These are phyloP conservation scores for Sarocladiaceae sp. DNA, from an alignment of 2,329 filamentous ascomycete genomes.

Conservation along the genomic window DNA sequence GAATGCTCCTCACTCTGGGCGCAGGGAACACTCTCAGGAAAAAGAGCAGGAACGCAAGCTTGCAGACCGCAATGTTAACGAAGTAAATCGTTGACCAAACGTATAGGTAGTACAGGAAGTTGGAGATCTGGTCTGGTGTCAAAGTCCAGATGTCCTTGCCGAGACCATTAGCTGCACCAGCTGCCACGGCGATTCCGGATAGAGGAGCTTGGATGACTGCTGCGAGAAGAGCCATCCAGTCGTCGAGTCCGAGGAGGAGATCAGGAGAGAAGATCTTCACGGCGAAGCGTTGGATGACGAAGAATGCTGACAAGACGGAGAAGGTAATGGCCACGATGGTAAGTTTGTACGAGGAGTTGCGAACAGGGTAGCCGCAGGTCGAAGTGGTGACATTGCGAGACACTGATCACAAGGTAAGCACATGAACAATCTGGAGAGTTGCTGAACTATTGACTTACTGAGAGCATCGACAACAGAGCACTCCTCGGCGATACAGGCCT, in stretches of 20 bases:
- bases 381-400: slow-evolving; percentile 17
- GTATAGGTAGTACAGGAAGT: slow-evolving; percentile 40
- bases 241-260: slow-evolving; percentile 15
- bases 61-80: slow-evolving; percentile 38
- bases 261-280: slow-evolving; percentile 23
- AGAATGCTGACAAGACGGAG: slow-evolving; percentile 30
- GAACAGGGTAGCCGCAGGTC: slow-evolving; percentile 21
- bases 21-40: slow-evolving; percentile 51
- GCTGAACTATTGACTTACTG: background rate
- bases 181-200: slow-evolving; percentile 25
- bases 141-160: slow-evolving; percentile 50
- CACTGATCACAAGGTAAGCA: background rate
- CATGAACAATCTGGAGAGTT: background rate
- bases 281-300: slow-evolving; percentile 37
- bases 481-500: background rate
- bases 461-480: background rate
- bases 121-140: slow-evolving; percentile 32
- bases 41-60: slow-evolving; percentile 49
- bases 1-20: slow-evolving; percentile 29
- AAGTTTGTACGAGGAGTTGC: slow-evolving; percentile 28
- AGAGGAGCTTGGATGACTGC: slow-evolving; percentile 15
- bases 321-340: slow-evolving; percentile 28
- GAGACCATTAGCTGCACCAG: slow-evolving; percentile 35
- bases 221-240: slow-evolving; percentile 14
- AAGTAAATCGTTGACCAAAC: slow-evolving; percentile 43